These are phyloP conservation scores for Mallotus repandus DNA, from an alignment of 441 rosid genomes.

Conservation along the genomic window DNA sequence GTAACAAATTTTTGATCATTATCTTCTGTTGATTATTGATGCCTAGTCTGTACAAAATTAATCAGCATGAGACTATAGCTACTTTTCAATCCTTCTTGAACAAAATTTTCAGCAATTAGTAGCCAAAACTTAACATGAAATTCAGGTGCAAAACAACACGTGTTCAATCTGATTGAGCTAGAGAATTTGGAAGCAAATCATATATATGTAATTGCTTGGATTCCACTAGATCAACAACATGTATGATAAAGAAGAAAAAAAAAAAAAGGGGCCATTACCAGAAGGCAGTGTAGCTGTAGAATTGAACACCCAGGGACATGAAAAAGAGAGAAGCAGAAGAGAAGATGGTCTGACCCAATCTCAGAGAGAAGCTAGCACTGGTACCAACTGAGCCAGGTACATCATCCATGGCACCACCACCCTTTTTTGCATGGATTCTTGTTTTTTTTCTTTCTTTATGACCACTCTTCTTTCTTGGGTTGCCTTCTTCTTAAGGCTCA, in stretches of 20 bases:
- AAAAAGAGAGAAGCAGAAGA: slow-evolving; percentile 77
- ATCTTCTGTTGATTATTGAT: not conserved
- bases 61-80: not conserved
- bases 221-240: not conserved
- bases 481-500: slow-evolving; percentile 21
- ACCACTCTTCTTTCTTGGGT: not conserved
- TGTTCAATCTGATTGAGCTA: too few relatives aligned
- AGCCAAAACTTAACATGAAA: not conserved
- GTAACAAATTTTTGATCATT: not conserved
- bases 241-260: not conserved
- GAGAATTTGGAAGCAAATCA: too few relatives aligned
- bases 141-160: too few relatives aligned
- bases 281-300: slow-evolving; percentile 85
- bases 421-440: slow-evolving; percentile 25
- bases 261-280: slow-evolving; percentile 41
- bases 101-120: not conserved
- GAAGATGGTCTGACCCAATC: slow-evolving; percentile 72
- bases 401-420: slow-evolving; percentile 36
- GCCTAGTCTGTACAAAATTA: not conserved
- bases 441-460: not conserved
- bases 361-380: slow-evolving; percentile 65
- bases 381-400: slow-evolving; percentile 78
- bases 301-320: slow-evolving; percentile 76
- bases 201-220: not conserved
- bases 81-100: too few relatives aligned